A percentile compares a stretch with the other conserved stretches of the same genome.
Evolutionary conservation across 2,329 filamentous ascomycete genomes (phyloP).

Genomic region (Fusarium newnesense): DNA sequence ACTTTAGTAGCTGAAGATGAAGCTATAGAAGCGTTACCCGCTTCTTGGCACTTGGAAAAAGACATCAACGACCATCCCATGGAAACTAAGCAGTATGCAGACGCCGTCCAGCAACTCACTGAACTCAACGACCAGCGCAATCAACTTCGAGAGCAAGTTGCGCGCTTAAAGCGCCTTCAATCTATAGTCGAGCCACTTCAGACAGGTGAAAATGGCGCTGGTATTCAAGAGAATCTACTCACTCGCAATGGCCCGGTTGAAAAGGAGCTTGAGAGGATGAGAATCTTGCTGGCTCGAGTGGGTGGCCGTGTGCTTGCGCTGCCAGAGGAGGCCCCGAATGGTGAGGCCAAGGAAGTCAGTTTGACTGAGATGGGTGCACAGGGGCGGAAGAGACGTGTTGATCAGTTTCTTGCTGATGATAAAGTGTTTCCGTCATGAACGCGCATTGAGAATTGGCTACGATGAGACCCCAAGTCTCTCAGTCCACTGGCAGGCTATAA

Average conservation of each 20-base stretch:
- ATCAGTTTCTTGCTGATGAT: constrained; percentile 40
- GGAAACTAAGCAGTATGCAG: constrained; percentile 63
- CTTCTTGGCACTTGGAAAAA: constrained; percentile 57
- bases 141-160: constrained; percentile 53
- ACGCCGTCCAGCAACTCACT: constrained; percentile 60
- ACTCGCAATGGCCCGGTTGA: constrained; percentile 73
- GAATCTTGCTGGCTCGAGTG: constrained; percentile 69
- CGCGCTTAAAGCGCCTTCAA: constrained; percentile 60
- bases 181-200: constrained; percentile 58
- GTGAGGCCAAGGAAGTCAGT: constrained; percentile 1
- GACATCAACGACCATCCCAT: constrained; percentile 51
- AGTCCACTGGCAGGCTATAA: too few relatives aligned
- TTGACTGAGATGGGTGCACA: constrained; percentile 20
- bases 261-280: constrained; percentile 73
- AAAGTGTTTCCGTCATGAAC: constrained; percentile 40
- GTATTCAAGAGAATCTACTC: constrained; percentile 73
- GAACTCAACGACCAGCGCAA: constrained; percentile 57
- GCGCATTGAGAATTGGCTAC: too few relatives aligned
- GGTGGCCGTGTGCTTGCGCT: constrained; percentile 59
- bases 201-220: constrained; percentile 45
- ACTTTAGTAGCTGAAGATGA: constrained; percentile 51
- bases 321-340: constrained; percentile 17
- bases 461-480: neutral
- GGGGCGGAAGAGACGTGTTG: constrained; percentile 41
- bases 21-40: constrained; percentile 59